Base-by-base conservation (phyloP, 2,329 filamentous ascomycete species). In the Leptographium lundbergii region DNA sequence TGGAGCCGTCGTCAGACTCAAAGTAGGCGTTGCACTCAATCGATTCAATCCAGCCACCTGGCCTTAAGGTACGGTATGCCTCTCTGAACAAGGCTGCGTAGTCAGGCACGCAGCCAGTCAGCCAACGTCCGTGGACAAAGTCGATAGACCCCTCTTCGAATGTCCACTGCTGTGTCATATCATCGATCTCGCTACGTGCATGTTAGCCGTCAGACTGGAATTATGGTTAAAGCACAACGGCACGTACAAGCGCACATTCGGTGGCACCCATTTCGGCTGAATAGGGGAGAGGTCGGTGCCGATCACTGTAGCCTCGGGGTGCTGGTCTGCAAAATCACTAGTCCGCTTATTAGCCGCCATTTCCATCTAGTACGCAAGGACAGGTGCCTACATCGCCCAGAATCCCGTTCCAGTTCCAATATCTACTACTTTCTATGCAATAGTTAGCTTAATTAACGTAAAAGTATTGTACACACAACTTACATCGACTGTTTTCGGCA, bases 51-150 rank as follows among this genome's bases (percentile, higher is more conserved):
- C 61, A 67, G n/a, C 76, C 81, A 19, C 81, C 81, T 0, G 81
- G 80, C 62, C 77, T 77, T 48, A 80, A 69, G 59, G 78, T 74
- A 55, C 71, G 71, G 65, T 70, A 79, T 4, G 77, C 68, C 58
- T 77, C 76, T 56, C 70, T 70, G 61, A 82, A 73, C 11, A 82
- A 65, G 27, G 74, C 72, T 42, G 73, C 72, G 66, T 79, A 83
- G 61, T 81, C 80, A 3, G 72, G 67, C 60, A 83, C 75, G 60
- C 75, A 74, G 48, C 81, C 81, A 2, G 75, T 69, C 63, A 84
- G 70, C 62, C 79, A 72, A 54, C 77, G 76, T 5, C 77, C 77
- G 66, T 84, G 81, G 60, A 85, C 76, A 64, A 77, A 82, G 69
- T 86, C 82, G 64, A 82, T 80, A 22, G 63, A 60, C 56, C 60